A percentile compares a stretch with the other conserved stretches of the same genome.
These are phyloP conservation scores for Acanthamoeba royreba DNA, from an alignment of 208 protist species.

Conservation along the genomic window DNA sequence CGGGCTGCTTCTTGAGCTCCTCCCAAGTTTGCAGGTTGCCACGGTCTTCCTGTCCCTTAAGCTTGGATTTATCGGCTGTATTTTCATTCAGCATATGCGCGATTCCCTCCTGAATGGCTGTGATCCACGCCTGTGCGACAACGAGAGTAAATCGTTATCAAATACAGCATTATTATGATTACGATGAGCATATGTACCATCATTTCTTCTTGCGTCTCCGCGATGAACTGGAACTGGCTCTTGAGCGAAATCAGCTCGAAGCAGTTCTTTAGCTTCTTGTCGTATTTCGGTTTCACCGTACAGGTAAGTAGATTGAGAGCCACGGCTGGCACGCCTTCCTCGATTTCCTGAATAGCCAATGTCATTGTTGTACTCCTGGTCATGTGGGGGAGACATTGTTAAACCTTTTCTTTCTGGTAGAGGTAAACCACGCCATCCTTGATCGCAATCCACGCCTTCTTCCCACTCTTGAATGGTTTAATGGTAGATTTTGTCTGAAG, in stretches of 20 bases:
- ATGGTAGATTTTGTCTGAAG: background rate
- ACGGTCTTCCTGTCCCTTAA: background rate
- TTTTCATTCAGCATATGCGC: background rate
- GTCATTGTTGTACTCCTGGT: background rate
- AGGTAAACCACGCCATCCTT: slow-evolving; percentile 6
- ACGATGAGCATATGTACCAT: background rate
- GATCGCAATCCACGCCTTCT: background rate
- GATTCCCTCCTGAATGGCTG: background rate
- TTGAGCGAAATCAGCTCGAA: slow-evolving; percentile 19
- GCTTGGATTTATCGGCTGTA: slow-evolving; percentile 14
- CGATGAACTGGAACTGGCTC: background rate
- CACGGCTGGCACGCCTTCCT: background rate
- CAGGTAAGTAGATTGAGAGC: slow-evolving; percentile 10
- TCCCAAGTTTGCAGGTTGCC: slow-evolving; percentile 19
- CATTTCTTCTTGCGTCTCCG: background rate
- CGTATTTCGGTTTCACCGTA: background rate
- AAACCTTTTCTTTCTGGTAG: background rate
- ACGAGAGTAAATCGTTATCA: background rate
- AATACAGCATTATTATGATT: background rate
- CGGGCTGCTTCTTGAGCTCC: background rate
- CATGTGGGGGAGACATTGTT: background rate
- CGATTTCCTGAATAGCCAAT: background rate
- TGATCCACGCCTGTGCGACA: background rate
- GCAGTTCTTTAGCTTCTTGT: slow-evolving; percentile 16
- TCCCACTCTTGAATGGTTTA: background rate